phyloP scores from a whole-genome alignment of 2,329 filamentous ascomycete species.

The Stagonosporopsis cucurbitacearum region DNA sequence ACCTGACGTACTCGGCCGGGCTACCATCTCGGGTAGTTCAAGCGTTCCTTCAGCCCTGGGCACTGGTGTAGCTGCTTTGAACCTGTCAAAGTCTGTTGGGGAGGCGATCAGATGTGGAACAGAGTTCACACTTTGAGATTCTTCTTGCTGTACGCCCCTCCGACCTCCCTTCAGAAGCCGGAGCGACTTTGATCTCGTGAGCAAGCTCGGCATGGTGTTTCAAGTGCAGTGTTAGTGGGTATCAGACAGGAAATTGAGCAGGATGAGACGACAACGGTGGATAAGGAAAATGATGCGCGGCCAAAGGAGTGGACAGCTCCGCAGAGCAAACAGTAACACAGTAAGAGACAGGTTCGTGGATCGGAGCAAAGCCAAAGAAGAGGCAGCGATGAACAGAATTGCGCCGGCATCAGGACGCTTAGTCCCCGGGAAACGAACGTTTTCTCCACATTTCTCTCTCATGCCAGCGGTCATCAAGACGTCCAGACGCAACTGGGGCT shows the following conservation, averaged over 20 bases:
- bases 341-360: slow-evolving; percentile 25
- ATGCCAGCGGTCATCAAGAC: slow-evolving; percentile 40
- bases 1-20: slow-evolving; percentile 46
- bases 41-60: slow-evolving; percentile 33
- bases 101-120: slow-evolving; percentile 33
- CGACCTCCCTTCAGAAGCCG: slow-evolving; percentile 43
- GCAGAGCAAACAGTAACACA: slow-evolving; percentile 42
- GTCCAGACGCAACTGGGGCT: slow-evolving; percentile 29
- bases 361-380: slow-evolving; percentile 29
- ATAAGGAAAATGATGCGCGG: slow-evolving; percentile 20
- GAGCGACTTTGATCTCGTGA: slow-evolving; percentile 48
- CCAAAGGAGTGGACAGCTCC: slow-evolving; percentile 52
- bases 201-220: slow-evolving; percentile 49
- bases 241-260: slow-evolving; percentile 35
- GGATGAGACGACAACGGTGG: slow-evolving; percentile 32
- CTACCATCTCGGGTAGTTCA: slow-evolving; percentile 39
- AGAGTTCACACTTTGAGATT: slow-evolving; percentile 21
- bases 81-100: slow-evolving; percentile 40
- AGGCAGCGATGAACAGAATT: slow-evolving; percentile 28
- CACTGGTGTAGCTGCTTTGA: slow-evolving; percentile 39
- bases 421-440: slow-evolving; percentile 33
- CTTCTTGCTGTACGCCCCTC: slow-evolving; percentile 41
- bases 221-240: slow-evolving; percentile 44
- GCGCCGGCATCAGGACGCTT: slow-evolving; percentile 28
- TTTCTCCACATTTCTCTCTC: slow-evolving; percentile 34